Evolutionary conservation across 768 basidiomycete species (phyloP).

Genomic region (Mycena chlorophos): DNA sequence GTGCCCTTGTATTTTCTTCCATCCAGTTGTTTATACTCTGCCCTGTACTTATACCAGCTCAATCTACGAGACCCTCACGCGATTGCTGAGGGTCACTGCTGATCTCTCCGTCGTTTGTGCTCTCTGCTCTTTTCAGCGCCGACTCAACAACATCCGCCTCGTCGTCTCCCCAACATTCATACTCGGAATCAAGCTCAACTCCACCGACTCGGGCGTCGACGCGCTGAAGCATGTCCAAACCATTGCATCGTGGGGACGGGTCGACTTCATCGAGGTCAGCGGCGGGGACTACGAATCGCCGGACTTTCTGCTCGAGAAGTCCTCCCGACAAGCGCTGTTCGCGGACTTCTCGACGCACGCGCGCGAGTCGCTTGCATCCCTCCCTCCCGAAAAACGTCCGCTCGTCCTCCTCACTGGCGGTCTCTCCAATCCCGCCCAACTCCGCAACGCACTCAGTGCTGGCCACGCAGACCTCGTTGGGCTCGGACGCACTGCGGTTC

Average conservation of each 20-base stretch:
- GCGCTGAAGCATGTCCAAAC: constrained; percentile 61
- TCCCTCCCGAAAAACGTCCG: constrained; percentile 36
- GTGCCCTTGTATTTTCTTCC: too few species aligned
- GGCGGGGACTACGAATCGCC: constrained; percentile 78
- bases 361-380: constrained; percentile 42
- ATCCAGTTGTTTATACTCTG: too few species aligned
- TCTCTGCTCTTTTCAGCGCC: too few species aligned
- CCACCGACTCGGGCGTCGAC: constrained; percentile 61
- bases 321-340: constrained; percentile 70
- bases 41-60: too few species aligned
- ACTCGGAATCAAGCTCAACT: constrained; percentile 79
- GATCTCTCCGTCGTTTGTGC: too few species aligned
- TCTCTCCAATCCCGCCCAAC: constrained; percentile 57
- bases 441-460: constrained; percentile 52
- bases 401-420: constrained; percentile 82
- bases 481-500: constrained; percentile 65
- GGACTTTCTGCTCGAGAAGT: constrained; percentile 45
- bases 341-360: constrained; percentile 62
- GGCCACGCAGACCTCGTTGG: constrained; percentile 75
- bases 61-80: too few species aligned
- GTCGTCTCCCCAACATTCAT: constrained; percentile 59
- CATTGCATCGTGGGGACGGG: constrained; percentile 60
- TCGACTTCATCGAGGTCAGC: constrained; percentile 88
- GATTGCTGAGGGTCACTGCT: too few species aligned
- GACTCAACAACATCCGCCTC: constrained; percentile 57